Base-by-base conservation (phyloP, 129 eudicot species). In the Artemisia annua region DNA sequence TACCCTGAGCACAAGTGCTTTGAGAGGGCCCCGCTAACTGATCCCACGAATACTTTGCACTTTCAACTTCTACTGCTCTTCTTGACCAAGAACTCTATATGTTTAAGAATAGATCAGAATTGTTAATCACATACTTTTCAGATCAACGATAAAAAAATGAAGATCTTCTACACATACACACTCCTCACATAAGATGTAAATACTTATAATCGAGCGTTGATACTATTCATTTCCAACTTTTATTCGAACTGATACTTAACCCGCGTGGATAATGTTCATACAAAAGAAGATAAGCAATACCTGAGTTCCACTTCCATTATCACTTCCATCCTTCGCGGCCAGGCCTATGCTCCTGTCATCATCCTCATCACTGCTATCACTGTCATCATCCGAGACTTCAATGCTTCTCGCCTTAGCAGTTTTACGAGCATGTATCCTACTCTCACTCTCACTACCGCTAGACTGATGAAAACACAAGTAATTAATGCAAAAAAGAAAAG, bases 71-170 rank as follows among this genome's bases (percentile, higher is more conserved):
- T 28, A 76, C 85, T 24, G 85, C 92, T 67, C 67, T 82, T 80
- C 83, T 85, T 68, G 91, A 82, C 96, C 96, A 88, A 22, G 94
- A 92, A 83, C 84, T 89, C 97, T 92, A 79, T 19, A 70, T 55
- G 67, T 68, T 78, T 32, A 51, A 56, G 48, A 58, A 72, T 39
- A 58, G 3, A 64, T 48, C 13, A 12, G 67, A 52, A 52, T 52
- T 52, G 3, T 13, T 52, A 14, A 4, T 15, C 18, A 52, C 18
- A 13, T 7, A 52, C 57, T 12, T 52, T 15, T 52, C n/a, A 19
- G 57, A 39, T 39, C 46, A 39, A 39, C 46, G 46, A 39, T 2
- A 39, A 7, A 7, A 20, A 7, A 39, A 7, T 7, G 46, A 39
- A 8, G 9, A 39, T 7, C 46, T 39, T 55, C 19, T 55, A 18